Evolutionary conservation across 495 filamentous ascomycete species (phyloP), one percentile per base, ranked within the genome.

Genomic region (Antarctomyces pellizariae): DNA sequence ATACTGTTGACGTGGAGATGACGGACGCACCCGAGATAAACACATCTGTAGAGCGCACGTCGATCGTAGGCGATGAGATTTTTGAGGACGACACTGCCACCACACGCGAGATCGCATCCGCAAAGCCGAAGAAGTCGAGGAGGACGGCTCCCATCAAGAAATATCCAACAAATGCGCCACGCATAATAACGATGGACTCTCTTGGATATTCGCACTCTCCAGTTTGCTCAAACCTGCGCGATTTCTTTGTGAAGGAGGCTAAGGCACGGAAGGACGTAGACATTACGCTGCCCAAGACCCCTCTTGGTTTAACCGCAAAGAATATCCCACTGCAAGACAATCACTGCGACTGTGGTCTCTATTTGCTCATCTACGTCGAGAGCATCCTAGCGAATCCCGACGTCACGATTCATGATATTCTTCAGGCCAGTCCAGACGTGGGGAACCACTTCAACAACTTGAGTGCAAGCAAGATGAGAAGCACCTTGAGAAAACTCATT

Each of bases 121-220:
- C n/a, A n/a, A n/a, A n/a, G n/a, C n/a, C n/a, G n/a, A 24, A 16
- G 27, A 32, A 9, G 35, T 31, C 18, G 26, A 36, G 9, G n/a
- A 44, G 18, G 27, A 24, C 1, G 32, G 38, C 14, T n/a, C n/a
- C n/a, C n/a, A n/a, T n/a, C 27, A 53, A 39, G 24, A 56, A 49
- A 26, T 43, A 46, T 27, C 39, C 45, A 13, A 38, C 45, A 1
- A 40, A 42, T 5, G 47, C 54, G 23, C 66, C 79, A 4, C 58
- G 58, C 13, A 90, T 97, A 30, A 68, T 97, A 36, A 80, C 77
- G 0, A 64, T 97, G 9, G 86, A 97, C 47, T 95, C 86, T 0
- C 54, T 97, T 16, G 70, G 66, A 19, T 19, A 40, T 10, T 7
- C 43, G 0, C 84, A 80, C 40, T 51, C 59, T 1, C 43, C 48